A percentile compares a stretch with the other conserved stretches of the same genome.
These are phyloP conservation scores for Chalciporus sp. DNA, from an alignment of 1,284 basidiomycete species.

Conservation along the genomic window DNA sequence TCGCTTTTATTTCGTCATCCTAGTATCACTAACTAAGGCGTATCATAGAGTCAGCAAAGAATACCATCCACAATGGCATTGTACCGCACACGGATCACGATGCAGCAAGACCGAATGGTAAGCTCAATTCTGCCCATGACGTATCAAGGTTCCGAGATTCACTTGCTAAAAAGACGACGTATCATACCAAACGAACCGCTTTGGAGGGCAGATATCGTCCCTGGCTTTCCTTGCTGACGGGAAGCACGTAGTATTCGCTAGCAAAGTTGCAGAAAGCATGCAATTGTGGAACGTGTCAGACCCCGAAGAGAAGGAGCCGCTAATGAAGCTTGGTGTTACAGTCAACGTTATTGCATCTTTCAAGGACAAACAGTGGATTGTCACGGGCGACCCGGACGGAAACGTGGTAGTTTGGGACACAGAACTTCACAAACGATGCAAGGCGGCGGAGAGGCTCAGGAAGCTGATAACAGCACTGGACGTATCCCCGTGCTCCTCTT, in stretches of 20 bases:
- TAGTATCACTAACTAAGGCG: background rate
- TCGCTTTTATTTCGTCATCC: too few relatives aligned
- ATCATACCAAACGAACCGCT: background rate
- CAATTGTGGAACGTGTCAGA: background rate
- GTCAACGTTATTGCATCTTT: conserved; percentile 6
- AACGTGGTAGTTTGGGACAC: conserved; percentile 10
- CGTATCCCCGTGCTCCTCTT: background rate
- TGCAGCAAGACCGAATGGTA: background rate
- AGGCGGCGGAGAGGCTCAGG: background rate
- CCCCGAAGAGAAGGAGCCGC: background rate
- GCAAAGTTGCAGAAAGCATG: background rate
- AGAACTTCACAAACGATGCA: background rate
- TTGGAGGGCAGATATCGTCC: background rate
- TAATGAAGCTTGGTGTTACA: background rate
- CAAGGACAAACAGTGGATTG: conserved; percentile 6
- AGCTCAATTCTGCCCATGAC: background rate
- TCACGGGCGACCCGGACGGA: conserved; percentile 7
- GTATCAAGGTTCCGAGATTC: background rate
- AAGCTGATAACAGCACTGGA: background rate
- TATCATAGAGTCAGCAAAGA: background rate
- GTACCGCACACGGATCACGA: background rate
- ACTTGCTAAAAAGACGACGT: background rate
- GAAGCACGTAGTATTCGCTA: background rate
- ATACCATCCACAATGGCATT: background rate
- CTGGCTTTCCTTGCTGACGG: background rate